Conservation (phyloP, 2,329 filamentous ascomycete species). For the Aotearoamyces nothofagi region DNA sequence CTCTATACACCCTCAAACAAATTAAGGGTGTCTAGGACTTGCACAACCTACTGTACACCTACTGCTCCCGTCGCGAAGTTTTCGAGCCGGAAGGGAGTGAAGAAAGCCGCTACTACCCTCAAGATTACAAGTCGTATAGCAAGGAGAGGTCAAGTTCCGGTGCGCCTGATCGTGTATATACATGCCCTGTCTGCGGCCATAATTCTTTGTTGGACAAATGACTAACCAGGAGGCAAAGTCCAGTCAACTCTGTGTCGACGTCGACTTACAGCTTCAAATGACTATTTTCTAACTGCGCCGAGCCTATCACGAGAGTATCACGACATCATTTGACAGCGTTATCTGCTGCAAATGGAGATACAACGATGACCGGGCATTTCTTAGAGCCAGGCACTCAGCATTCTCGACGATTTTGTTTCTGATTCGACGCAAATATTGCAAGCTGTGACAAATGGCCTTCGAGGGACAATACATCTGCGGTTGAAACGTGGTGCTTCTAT, state of each 20-base stretch:
- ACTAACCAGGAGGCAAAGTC: conserved; percentile 1
- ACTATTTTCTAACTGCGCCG: too few species aligned
- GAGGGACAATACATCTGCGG: conserved; percentile 1
- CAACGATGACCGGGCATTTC: background rate
- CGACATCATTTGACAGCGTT: background rate
- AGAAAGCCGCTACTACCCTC: conserved; percentile 1
- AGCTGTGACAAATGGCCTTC: conserved; percentile 1
- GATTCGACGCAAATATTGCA: background rate
- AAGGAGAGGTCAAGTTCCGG: conserved; percentile 1
- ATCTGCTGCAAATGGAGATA: background rate
- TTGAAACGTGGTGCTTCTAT: conserved; percentile 1
- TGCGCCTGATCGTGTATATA: too few species aligned
- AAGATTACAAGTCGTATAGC: background rate
- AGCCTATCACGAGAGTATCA: conserved; percentile 1
- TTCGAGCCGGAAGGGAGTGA: background rate
- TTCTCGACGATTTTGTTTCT: conserved; percentile 1
- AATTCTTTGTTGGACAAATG: background rate
- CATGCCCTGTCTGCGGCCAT: background rate
- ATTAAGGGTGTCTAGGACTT: background rate
- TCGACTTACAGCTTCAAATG: too few species aligned
- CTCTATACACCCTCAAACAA: background rate
- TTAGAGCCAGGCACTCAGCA: background rate
- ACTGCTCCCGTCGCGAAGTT: background rate
- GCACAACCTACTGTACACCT: background rate
- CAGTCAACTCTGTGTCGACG: background rate